Evolutionary conservation across 768 basidiomycete genomes (phyloP).

Genomic region (Chalciporus chontae): DNA sequence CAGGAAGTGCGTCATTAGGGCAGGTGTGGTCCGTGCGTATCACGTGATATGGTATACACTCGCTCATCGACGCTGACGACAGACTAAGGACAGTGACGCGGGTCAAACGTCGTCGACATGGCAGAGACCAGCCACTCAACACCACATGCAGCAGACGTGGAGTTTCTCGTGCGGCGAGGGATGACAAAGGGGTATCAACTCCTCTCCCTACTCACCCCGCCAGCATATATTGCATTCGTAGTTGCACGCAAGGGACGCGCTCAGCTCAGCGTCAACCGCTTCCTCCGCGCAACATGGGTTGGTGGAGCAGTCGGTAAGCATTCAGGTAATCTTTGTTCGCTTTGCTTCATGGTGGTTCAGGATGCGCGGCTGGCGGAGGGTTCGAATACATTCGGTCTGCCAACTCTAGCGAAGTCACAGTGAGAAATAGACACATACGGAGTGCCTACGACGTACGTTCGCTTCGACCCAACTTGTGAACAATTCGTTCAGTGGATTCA

Average conservation of each 20-base stretch:
- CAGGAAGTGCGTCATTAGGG: slow-evolving; percentile 20
- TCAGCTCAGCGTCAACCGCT: slow-evolving; percentile 55
- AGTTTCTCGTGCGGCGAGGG: slow-evolving; percentile 62
- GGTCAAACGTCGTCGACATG: not conserved
- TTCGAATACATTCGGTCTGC: slow-evolving; percentile 61
- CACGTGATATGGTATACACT: slow-evolving; percentile 19
- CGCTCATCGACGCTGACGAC: slow-evolving; percentile 3
- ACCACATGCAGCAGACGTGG: slow-evolving; percentile 53
- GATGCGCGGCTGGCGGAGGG: slow-evolving; percentile 46
- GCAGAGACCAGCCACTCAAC: not conserved
- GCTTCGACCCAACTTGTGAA: not conserved
- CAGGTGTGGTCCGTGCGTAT: slow-evolving; percentile 30
- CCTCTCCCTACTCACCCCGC: slow-evolving; percentile 59
- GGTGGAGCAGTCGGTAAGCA: slow-evolving; percentile 53
- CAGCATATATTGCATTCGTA: slow-evolving; percentile 53
- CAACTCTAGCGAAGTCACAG: slow-evolving; percentile 46
- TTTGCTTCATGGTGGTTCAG: slow-evolving; percentile 12
- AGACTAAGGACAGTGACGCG: slow-evolving; percentile 5
- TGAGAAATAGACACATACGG: slow-evolving; percentile 47
- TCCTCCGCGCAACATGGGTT: slow-evolving; percentile 71
- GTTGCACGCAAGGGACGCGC: slow-evolving; percentile 52
- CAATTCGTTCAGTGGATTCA: slow-evolving; percentile 2
- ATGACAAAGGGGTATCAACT: slow-evolving; percentile 68
- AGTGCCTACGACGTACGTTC: slow-evolving; percentile 55
- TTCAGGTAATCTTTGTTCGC: no score